Evolutionary conservation across 352 stramenopile species (phyloP).

Genomic region (Lagenidium sp.): DNA sequence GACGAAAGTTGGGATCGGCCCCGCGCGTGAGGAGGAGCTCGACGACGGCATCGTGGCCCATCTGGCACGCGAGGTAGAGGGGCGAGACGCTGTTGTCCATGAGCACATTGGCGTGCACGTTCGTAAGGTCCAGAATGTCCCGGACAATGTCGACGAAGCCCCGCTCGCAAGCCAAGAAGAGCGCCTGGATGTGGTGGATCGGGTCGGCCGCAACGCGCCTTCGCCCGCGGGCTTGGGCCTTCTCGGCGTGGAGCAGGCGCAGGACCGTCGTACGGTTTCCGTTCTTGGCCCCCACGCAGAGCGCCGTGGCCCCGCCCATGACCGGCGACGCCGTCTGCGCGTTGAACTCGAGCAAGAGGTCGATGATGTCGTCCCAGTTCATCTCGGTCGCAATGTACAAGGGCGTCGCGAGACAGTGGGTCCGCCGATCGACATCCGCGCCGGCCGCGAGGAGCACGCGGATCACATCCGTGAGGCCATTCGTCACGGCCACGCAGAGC

Average conservation of each 20-base stretch:
- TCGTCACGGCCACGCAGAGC: slow-evolving; percentile 49
- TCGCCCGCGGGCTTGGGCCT: slow-evolving; percentile 1
- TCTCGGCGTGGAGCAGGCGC: slow-evolving; percentile 36
- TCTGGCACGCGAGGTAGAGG: slow-evolving; percentile 79
- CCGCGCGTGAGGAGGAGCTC: slow-evolving; percentile 42
- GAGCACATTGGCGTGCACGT: slow-evolving; percentile 58
- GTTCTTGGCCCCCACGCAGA: slow-evolving; percentile 76
- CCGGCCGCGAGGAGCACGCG: slow-evolving; percentile 33
- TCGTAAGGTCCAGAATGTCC: slow-evolving; percentile 45
- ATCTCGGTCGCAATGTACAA: slow-evolving; percentile 74
- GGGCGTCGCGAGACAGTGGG: slow-evolving; percentile 51
- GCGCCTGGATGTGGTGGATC: slow-evolving; percentile 40
- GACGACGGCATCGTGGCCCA: slow-evolving; percentile 62
- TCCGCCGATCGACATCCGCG: slow-evolving; percentile 51
- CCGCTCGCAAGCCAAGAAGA: slow-evolving; percentile 76
- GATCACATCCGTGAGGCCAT: slow-evolving; percentile 36
- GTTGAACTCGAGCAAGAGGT: slow-evolving; percentile 37
- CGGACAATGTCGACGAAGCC: slow-evolving; percentile 53
- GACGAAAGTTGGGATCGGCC: slow-evolving; percentile 56
- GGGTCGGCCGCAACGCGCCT: slow-evolving; percentile 1
- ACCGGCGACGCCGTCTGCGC: slow-evolving; percentile 32
- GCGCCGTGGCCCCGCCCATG: slow-evolving; percentile 42
- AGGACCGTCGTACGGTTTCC: slow-evolving; percentile 45
- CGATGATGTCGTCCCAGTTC: slow-evolving; percentile 61
- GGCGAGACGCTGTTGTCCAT: slow-evolving; percentile 77